Evolutionary conservation across 257 asterid species (phyloP).

Genomic region (Petunia secreta): DNA sequence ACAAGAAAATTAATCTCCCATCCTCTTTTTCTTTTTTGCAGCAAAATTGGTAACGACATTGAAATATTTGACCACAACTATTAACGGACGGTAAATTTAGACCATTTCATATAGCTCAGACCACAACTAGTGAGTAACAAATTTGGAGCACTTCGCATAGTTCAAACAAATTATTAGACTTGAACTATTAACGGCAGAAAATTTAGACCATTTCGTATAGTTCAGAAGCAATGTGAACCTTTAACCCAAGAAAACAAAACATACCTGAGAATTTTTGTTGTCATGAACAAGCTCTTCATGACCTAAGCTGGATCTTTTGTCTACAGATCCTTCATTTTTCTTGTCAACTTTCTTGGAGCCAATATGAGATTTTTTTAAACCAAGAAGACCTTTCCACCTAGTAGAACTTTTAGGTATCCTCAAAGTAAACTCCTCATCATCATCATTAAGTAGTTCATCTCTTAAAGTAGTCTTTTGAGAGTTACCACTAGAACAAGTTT

Average conservation of each 20-base stretch:
- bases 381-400: slow-evolving; percentile 82
- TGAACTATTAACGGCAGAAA: no score
- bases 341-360: slow-evolving; percentile 73
- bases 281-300: slow-evolving; percentile 36
- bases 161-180: no score
- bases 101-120: no score
- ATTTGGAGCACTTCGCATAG: no score
- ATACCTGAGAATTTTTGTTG: slow-evolving; percentile 49
- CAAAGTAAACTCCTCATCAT: slow-evolving; percentile 34
- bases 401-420: slow-evolving; percentile 81
- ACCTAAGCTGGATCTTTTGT: slow-evolving; percentile 27
- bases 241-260: no score
- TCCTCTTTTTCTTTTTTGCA: not conserved
- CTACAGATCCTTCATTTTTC: slow-evolving; percentile 28
- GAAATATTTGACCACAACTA: no score
- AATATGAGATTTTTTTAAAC: slow-evolving; percentile 69
- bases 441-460: slow-evolving; percentile 57
- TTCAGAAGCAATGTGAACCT: no score
- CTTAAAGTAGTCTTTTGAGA: slow-evolving; percentile 46
- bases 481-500: slow-evolving; percentile 29
- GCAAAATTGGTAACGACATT: no score
- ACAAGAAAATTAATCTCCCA: no score
- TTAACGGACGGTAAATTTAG: no score
- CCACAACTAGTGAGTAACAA: no score
- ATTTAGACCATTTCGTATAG: no score